phyloP scores from a whole-genome alignment of 345 rosid species.

The Eucalyptus dawsonii region DNA sequence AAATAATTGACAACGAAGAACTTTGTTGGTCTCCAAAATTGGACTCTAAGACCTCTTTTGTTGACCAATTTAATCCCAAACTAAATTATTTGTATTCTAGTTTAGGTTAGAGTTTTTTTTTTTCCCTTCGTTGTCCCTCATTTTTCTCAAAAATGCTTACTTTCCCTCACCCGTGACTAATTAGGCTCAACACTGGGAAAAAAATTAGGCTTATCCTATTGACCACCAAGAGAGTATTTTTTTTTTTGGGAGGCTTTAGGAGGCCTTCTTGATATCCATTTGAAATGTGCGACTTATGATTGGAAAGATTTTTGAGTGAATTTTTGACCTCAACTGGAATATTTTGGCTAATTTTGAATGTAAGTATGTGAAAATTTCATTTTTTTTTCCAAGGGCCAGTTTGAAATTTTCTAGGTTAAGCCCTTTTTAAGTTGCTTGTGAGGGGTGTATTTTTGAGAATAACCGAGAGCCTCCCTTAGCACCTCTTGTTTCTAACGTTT shows the following conservation, averaged over 20 bases:
- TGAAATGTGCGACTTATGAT: not conserved
- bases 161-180: not conserved
- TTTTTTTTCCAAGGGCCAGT: not conserved
- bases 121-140: accelerated
- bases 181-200: not conserved
- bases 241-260: not conserved
- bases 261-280: not conserved
- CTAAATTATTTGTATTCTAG: not conserved
- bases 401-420: not conserved
- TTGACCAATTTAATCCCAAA: not conserved
- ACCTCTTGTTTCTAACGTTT: not conserved
- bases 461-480: not conserved
- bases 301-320: too few species aligned
- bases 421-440: not conserved
- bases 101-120: not conserved
- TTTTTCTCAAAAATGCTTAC: not conserved
- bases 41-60: not conserved
- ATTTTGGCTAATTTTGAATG: not conserved
- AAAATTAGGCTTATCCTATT: not conserved
- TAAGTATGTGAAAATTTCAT: not conserved
- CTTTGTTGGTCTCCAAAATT: not conserved
- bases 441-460: not conserved
- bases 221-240: not conserved
- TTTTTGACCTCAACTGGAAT: not conserved
- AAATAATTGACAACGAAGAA: not conserved